Base-by-base conservation (phyloP, 805 yeast genomes). In the Saccharomycopsis sp. region DNA sequence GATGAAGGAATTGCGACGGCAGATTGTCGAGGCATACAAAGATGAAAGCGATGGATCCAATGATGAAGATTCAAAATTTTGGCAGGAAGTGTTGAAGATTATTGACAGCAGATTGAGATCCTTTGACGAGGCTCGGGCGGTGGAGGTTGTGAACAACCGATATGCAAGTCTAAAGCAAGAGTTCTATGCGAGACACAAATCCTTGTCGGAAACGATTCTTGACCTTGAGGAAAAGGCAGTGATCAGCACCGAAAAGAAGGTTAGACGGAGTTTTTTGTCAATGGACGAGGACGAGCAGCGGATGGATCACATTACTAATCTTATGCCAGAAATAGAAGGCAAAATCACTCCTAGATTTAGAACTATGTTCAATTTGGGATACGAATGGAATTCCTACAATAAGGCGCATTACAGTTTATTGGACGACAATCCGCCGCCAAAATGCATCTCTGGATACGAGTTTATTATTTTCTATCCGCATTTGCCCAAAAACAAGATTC, bases 371-470 rank as follows among this genome's bases (percentile, higher is more conserved):
- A 24, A 15, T 8, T 50, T 50, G 24, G 52, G 24, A 2, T 50
- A 50, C 2, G 52, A 50, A 15, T 50, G 52, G 52, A 50, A 50
- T 21, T 24, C 9, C 1, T 50, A 50, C n/a, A 50, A 50, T 21
- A 50, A 50, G n/a, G 24, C n/a, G 8, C 52, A 50, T 21, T 50
- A 50, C 24, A 50, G 24, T 21, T 50, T 50, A 21, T 24, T n/a
- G 18, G 21, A 50, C n/a, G 21, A 50, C 1, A 50, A 50, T 21
- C 52, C 52, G n/a, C 52, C 52, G 14, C 52, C 52, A 1, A 50
- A 50, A 21, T 50, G 24, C 24, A 18, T 50, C n/a, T 16, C n/a
- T 2, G 52, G 52, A 9, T 50, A 50, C n/a, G 15, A 18, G 12
- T 50, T 50, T 21, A 15, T 9, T 24, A 50, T 50, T 2, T 50